Evolutionary conservation across 2,329 filamentous ascomycete species (phyloP).

Genomic region (Pezicula rhizophila): DNA sequence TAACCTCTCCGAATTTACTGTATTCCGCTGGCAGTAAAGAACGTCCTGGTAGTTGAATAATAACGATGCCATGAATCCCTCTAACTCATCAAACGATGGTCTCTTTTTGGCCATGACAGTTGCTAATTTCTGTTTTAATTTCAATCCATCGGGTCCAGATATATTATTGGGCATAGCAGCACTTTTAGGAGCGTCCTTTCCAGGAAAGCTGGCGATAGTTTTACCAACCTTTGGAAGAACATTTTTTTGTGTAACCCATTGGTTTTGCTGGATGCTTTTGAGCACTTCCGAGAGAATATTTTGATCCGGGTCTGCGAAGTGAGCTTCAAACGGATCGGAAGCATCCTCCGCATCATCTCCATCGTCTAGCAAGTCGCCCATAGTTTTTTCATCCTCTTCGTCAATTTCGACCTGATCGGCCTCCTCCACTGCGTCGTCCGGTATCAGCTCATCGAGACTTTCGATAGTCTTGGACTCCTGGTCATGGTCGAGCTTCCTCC

Average conservation of each 20-base stretch:
- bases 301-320: slow-evolving; percentile 68
- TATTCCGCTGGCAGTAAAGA: slow-evolving; percentile 66
- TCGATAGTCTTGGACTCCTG: slow-evolving; percentile 10
- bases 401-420: slow-evolving; percentile 40
- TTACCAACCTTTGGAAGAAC: slow-evolving; percentile 38
- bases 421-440: slow-evolving; percentile 8
- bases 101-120: slow-evolving; percentile 48
- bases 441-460: slow-evolving; percentile 1
- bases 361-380: slow-evolving; percentile 29
- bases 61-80: slow-evolving; percentile 61
- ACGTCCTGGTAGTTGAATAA: slow-evolving; percentile 81
- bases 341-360: slow-evolving; percentile 42
- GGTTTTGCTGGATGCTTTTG: slow-evolving; percentile 40
- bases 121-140: slow-evolving; percentile 66
- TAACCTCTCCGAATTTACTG: slow-evolving; percentile 61
- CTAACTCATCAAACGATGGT: slow-evolving; percentile 51
- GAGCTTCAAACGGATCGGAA: slow-evolving; percentile 71
- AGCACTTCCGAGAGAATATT: slow-evolving; percentile 49
- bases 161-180: slow-evolving; percentile 3
- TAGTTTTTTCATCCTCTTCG: slow-evolving; percentile 43
- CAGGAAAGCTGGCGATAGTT: slow-evolving; percentile 41
- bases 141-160: slow-evolving; percentile 39
- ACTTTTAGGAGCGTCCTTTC: slow-evolving; percentile 29
- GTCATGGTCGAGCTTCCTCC: slow-evolving; percentile 45
- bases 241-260: slow-evolving; percentile 45